Conservation (phyloP, 805 yeast species). For the Candida ipomoeae region DNA sequence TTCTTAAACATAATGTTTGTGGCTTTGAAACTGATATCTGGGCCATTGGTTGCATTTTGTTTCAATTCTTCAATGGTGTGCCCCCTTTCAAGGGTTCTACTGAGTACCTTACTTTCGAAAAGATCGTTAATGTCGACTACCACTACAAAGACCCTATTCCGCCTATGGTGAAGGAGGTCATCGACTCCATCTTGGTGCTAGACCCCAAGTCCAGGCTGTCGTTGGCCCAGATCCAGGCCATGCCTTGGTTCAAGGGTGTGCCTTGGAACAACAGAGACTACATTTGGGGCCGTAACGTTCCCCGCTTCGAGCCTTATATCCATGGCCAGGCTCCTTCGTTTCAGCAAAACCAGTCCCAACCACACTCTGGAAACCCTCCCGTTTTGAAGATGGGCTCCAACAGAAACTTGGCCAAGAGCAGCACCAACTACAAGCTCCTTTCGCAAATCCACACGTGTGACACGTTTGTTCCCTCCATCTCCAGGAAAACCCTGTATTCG, state of each 20-base stretch:
- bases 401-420: constrained; percentile 34
- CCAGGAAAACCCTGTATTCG: constrained; percentile 27
- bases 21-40: constrained; percentile 86
- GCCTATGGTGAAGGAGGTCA: constrained; percentile 23
- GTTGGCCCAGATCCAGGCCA: constrained; percentile 30
- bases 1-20: constrained; percentile 70
- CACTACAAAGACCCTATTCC: constrained; percentile 39
- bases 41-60: constrained; percentile 90
- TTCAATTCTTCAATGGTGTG: constrained; percentile 73
- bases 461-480: constrained; percentile 30
- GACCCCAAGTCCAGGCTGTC: constrained; percentile 32
- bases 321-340: constrained; percentile 2
- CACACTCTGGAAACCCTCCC: constrained; percentile 15
- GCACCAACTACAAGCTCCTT: constrained; percentile 37
- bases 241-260: constrained; percentile 36
- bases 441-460: constrained; percentile 35
- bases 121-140: constrained; percentile 75
- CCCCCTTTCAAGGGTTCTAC: constrained; percentile 90
- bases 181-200: constrained; percentile 30
- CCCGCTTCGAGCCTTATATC: constrained; percentile 24
- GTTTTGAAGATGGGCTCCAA: constrained; percentile 33
- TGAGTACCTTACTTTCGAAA: constrained; percentile 83
- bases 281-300: constrained; percentile 34
- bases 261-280: constrained; percentile 39
- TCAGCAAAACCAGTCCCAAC: constrained; percentile 1